These are phyloP conservation scores for Kodamaea leandrae DNA, from an alignment of 805 yeast species.

Conservation along the genomic window DNA sequence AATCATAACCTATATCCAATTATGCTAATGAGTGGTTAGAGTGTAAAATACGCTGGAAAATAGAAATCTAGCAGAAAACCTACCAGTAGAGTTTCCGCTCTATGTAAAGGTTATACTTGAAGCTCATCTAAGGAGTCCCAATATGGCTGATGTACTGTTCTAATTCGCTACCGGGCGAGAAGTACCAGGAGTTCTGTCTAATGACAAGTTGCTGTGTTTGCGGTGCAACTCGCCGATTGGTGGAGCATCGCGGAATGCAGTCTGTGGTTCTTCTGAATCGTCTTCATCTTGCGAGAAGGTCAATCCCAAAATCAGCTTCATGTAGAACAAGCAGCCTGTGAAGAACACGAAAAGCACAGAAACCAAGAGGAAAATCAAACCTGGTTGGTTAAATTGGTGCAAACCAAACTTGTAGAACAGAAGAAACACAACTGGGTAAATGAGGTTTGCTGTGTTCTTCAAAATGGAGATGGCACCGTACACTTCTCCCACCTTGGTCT, in stretches of 20 bases:
- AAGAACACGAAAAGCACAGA: constrained; percentile 14
- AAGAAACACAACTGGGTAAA: constrained; percentile 49
- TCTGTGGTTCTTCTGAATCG: background rate
- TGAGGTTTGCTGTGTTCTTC: constrained; percentile 47
- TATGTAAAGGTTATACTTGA: no score
- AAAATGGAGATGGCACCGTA: constrained; percentile 68
- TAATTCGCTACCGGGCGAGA: no score
- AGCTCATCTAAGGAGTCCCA: no score
- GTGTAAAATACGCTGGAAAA: no score
- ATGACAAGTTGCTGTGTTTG: constrained; percentile 1
- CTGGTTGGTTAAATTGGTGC: constrained; percentile 26
- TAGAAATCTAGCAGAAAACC: no score
- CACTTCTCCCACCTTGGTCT: constrained; percentile 62
- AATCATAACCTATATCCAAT: no score
- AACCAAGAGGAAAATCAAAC: constrained; percentile 24
- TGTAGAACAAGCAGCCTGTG: constrained; percentile 13
- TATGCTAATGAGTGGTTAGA: no score
- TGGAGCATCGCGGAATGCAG: background rate
- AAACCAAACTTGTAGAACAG: constrained; percentile 42
- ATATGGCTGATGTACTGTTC: no score
- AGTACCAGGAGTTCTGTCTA: background rate
- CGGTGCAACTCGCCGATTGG: background rate
- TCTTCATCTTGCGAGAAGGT: constrained; percentile 4
- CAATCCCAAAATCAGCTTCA: constrained; percentile 20
- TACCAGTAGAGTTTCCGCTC: no score